Evolutionary conservation across 2,329 filamentous ascomycete genomes (phyloP).

Genomic region (Colletotrichum sp.): DNA sequence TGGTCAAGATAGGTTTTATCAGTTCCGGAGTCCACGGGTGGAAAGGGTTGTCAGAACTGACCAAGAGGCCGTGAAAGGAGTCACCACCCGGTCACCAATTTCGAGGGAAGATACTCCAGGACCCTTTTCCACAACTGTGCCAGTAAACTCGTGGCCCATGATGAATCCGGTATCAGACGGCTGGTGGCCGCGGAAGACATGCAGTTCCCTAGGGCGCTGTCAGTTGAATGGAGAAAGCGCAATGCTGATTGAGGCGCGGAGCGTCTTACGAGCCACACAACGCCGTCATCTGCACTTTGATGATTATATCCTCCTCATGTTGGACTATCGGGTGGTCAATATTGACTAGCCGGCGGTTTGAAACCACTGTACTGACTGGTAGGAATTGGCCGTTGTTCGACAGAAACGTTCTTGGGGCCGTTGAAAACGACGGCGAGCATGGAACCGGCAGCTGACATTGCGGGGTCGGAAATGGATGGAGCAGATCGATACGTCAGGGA

Average conservation of each 20-base stretch:
- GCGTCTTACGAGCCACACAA: conserved; percentile 80
- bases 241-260: conserved; percentile 21
- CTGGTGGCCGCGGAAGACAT: conserved; percentile 85
- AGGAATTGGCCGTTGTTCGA: conserved; percentile 83
- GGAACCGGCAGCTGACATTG: conserved; percentile 37
- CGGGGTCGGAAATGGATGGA: neutral
- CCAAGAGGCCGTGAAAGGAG: conserved; percentile 85
- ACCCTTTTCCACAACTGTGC: conserved; percentile 73
- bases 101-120: conserved; percentile 70
- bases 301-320: conserved; percentile 76
- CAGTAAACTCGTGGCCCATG: conserved; percentile 89
- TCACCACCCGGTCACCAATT: conserved; percentile 79
- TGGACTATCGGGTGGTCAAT: conserved; percentile 54
- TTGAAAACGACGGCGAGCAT: conserved; percentile 94
- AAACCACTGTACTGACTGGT: conserved; percentile 47
- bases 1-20: conserved; percentile 30
- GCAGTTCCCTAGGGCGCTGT: conserved; percentile 69
- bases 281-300: conserved; percentile 83
- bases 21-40: neutral
- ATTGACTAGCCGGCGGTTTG: neutral
- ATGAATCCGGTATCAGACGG: conserved; percentile 67
- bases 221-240: neutral
- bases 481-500: neutral
- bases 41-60: conserved; percentile 39
- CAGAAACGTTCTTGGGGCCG: conserved; percentile 73